A percentile compares a stretch with the other conserved stretches of the same genome.
These are phyloP conservation scores for Solanum sejunctum DNA, from an alignment of 257 asterid species.

Conservation along the genomic window DNA sequence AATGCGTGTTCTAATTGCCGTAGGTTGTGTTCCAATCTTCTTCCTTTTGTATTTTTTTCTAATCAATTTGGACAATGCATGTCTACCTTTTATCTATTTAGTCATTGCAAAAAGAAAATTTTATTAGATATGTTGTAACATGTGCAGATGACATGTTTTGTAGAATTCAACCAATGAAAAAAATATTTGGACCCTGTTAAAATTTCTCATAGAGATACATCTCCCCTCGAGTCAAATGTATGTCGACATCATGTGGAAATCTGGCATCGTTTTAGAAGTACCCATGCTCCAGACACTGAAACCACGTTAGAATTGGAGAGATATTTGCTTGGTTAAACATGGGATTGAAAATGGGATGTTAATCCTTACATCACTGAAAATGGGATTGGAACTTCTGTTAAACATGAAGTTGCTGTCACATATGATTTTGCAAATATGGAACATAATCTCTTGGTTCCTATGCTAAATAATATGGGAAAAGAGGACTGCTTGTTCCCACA, in stretches of 20 bases:
- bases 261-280: not conserved
- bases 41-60: not conserved
- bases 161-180: not conserved
- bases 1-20: too few species aligned
- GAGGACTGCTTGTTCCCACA: constrained; percentile 17
- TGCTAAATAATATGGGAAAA: constrained; percentile 15
- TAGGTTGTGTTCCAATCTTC: too few species aligned
- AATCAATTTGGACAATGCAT: not conserved
- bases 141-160: not conserved
- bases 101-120: not conserved
- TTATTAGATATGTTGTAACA: not conserved
- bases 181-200: not conserved
- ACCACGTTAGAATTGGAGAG: not conserved
- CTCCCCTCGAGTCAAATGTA: not conserved
- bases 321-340: not conserved
- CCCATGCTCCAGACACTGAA: not conserved
- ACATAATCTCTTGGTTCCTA: not conserved
- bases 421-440: constrained; percentile 15
- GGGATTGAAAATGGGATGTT: not conserved
- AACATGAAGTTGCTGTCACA: constrained; percentile 7
- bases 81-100: too few species aligned
- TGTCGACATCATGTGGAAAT: not conserved
- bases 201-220: not conserved
- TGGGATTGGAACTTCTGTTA: constrained; percentile 11
- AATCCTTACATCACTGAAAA: constrained; percentile 17